Evolutionary conservation across 768 basidiomycete genomes (phyloP), one percentile per base, ranked within the genome.

Genomic region (Phlegmacium glaucopus): DNA sequence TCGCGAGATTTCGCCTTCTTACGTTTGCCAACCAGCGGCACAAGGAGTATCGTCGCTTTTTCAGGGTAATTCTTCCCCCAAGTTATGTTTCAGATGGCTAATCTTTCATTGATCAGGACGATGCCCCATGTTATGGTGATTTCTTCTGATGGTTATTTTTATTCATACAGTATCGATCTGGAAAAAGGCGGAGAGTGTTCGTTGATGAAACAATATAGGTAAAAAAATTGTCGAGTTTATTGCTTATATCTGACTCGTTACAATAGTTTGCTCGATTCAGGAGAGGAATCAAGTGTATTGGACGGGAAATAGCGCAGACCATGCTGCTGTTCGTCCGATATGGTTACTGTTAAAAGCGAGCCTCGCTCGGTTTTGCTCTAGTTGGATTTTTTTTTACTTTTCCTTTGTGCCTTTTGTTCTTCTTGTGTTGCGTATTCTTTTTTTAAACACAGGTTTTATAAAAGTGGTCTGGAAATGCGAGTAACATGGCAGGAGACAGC

Each of bases 101-200:
- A 25, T 41, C 26, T 4, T 4, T 34, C 13, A 27, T 45, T 27
- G 13, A 60, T n/a, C 32, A 94, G 91, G 13, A 93, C 92, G 6
- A 88, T 90, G 69, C 94, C 95, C 0, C 95, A 99, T 50, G 87
- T 97, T 9, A 95, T 96, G 91, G 94, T 99, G 17, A 82, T 98
- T 47, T 94, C 93, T 0, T 89, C 90, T 0, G 94, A 97, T 48
- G 95, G 95, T 1, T 89, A 92, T 57, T 95, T 96, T 64, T 97
- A 99, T 61, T 83, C 87, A 12, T 98, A 98, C 66, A 90, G 79
- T 57, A 95, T 99, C 60, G 95, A 99, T 68, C 69, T 98, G 50
- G 95, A 99, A 66, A 85, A 87, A 43, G 95, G 95, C 3, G 95
- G 95, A 3, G 95, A 99, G 66, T 98, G 95, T 58, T 79, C 87